Conservation (phyloP, 2,329 filamentous ascomycete species). For the Aspergillus fumigatus region DNA sequence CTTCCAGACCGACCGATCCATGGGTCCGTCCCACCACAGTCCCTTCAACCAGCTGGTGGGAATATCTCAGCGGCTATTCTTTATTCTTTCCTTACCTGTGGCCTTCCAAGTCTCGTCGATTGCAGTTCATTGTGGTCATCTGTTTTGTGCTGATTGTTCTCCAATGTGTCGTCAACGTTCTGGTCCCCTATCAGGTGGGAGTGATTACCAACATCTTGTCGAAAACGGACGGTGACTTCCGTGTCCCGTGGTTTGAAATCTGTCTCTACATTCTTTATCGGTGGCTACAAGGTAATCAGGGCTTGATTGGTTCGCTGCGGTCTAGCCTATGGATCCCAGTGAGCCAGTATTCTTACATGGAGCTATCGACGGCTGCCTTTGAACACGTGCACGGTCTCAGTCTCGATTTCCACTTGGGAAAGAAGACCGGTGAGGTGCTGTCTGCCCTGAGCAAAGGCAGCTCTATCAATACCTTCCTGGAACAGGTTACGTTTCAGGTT, state of each 20-base stretch:
- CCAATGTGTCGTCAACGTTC: constrained; percentile 79
- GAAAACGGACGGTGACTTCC: constrained; percentile 48
- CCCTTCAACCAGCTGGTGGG: constrained; percentile 89
- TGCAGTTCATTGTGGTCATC: constrained; percentile 74
- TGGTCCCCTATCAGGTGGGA: constrained; percentile 79
- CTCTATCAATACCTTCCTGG: constrained; percentile 92
- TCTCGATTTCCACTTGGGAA: constrained; percentile 92
- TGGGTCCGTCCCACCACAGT: constrained; percentile 87
- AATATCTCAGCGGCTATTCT: constrained; percentile 87
- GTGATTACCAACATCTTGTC: constrained; percentile 71
- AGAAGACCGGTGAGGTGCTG: constrained; percentile 92
- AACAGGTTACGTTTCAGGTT: constrained; percentile 94
- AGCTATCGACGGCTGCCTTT: constrained; percentile 89
- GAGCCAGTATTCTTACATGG: constrained; percentile 92
- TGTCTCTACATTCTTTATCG: constrained; percentile 72
- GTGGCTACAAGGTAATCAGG: constrained; percentile 82
- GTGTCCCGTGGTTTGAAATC: constrained; percentile 70
- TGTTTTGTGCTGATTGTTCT: constrained; percentile 77
- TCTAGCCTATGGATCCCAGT: constrained; percentile 93
- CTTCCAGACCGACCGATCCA: constrained; percentile 55
- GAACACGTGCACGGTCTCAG: constrained; percentile 95
- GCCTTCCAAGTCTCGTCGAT: constrained; percentile 72
- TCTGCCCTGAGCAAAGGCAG: constrained; percentile 95
- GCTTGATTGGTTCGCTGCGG: constrained; percentile 75
- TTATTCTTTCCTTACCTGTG: constrained; percentile 96